Evolutionary conservation across 768 basidiomycete genomes (phyloP), one percentile per base, ranked within the genome.

Genomic region (Xerocomus spinulosus): DNA sequence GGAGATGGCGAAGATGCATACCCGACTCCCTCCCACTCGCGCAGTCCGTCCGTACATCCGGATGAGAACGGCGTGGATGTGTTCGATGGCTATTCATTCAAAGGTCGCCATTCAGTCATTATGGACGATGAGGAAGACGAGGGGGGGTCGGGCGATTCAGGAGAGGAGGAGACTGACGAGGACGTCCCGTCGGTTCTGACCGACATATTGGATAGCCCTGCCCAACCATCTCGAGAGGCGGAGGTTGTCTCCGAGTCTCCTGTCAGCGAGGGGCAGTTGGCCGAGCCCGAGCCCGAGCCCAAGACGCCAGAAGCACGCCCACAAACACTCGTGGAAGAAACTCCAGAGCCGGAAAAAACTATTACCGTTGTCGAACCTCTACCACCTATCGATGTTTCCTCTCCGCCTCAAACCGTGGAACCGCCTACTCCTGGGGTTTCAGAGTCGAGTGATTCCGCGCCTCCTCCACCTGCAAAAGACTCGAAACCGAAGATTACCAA

Each of bases 31-130:
- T 86, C 83, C 5, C 85, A 87, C 60, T 86, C 86, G 7, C 81
- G 87, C 37, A 87, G 85, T 52, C 85, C 86, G 5, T 87, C 85
- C 9, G 76, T 83, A 9, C 78, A 75, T 17, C 64, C 70, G 2
- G 66, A 58, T 12, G 81, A 85, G 21, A 69, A 63, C 21, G 21
- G 30, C 21, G 71, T 81, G 15, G 91, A 93, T 64, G 82, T 94
- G 25, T 96, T 94, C 61, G 92, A 93, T 66, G 92, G 92, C 4
- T 96, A 96, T 68, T 91, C 88, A 38, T 96, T 90, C 77, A 91
- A 90, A 67, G 92, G 89, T 9, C 75, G 87, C 15, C 76, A 89
- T 68, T 91, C 89, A 2, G 76, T 92, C 50, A 69, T 91, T 43
- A 68, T 91, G 37, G 88, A 86, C 54, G 83, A 81, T 17, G 86